Conservation (phyloP, 2,329 filamentous ascomycete species). For the Sphaerostilbella broomeana region DNA sequence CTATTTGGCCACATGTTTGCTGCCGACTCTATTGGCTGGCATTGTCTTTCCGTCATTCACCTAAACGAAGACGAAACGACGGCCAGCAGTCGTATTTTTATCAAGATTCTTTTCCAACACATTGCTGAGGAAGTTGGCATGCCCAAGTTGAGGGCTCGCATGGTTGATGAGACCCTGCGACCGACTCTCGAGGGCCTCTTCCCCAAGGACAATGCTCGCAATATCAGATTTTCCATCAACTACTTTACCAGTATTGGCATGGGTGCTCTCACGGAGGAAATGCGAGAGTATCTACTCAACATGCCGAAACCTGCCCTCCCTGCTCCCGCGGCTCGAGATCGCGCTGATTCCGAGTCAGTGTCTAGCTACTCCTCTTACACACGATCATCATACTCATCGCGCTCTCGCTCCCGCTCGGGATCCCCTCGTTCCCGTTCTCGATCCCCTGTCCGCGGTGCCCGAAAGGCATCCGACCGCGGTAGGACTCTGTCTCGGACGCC, state of each 20-base stretch:
- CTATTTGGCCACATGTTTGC: slow-evolving; percentile 91
- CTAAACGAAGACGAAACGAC: slow-evolving; percentile 97
- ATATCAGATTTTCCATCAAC: slow-evolving; percentile 96
- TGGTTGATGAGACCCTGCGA: slow-evolving; percentile 72
- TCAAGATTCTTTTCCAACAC: slow-evolving; percentile 96
- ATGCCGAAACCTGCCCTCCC: slow-evolving; percentile 78
- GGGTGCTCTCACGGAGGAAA: slow-evolving; percentile 88
- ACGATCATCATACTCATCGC: slow-evolving; percentile 45
- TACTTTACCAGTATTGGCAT: slow-evolving; percentile 98
- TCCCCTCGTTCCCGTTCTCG: slow-evolving; percentile 23
- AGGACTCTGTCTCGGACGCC: slow-evolving; percentile 26
- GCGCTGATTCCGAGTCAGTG: slow-evolving; percentile 64
- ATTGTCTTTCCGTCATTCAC: slow-evolving; percentile 76
- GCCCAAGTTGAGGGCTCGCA: slow-evolving; percentile 65
- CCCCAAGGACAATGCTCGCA: slow-evolving; percentile 79
- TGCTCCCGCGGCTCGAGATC: slow-evolving; percentile 51
- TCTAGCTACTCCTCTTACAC: slow-evolving; percentile 75
- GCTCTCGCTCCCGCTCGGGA: slow-evolving; percentile 7
- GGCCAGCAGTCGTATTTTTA: slow-evolving; percentile 91
- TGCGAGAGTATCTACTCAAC: slow-evolving; percentile 85
- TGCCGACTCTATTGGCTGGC: slow-evolving; percentile 86
- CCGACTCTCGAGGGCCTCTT: slow-evolving; percentile 80
- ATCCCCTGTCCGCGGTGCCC: slow-evolving; percentile 13
- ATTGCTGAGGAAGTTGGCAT: slow-evolving; percentile 82
- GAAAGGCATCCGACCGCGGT: slow-evolving; percentile 20